phyloP scores from a whole-genome alignment of 2,329 filamentous ascomycete genomes.

The Annulohypoxylon truncatum region DNA sequence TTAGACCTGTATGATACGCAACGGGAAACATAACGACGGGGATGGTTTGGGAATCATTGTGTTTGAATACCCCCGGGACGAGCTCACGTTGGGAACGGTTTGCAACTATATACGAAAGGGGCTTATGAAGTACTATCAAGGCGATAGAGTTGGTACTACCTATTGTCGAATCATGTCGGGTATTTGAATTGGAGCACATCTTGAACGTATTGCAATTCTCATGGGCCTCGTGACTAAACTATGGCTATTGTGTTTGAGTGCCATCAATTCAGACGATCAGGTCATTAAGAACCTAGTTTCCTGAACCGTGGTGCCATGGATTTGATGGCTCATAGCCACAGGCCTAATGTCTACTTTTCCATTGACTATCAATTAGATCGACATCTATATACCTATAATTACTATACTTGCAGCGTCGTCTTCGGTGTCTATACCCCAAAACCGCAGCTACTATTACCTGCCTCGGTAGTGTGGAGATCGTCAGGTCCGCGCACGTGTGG shows the following conservation, averaged over 20 bases:
- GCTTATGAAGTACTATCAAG: not conserved
- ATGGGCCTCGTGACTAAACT: too few species aligned
- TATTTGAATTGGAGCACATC: not conserved
- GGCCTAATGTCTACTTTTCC: not conserved
- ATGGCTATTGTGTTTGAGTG: not conserved
- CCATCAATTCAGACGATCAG: not conserved
- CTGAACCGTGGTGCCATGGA: too few species aligned
- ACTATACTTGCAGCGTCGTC: not conserved
- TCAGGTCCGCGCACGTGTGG: conserved; percentile 25
- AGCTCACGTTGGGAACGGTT: conserved; percentile 9
- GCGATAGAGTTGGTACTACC: not conserved
- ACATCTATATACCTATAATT: not conserved
- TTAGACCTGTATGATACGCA: conserved; percentile 19
- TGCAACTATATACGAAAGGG: not conserved
- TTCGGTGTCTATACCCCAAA: not conserved
- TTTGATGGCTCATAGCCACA: not conserved
- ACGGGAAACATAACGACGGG: not conserved
- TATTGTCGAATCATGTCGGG: not conserved
- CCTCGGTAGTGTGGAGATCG: not conserved
- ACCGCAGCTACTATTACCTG: not conserved
- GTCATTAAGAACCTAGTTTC: not conserved
- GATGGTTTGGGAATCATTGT: not conserved
- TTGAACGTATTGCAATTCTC: not conserved
- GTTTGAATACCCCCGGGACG: conserved; percentile 26
- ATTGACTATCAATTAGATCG: not conserved